Percentiles rank a stretch among this genome's conserved stretches.
Conservation (phyloP, 2,329 filamentous ascomycete genomes). For the Talaromyces amestolkiae region DNA sequence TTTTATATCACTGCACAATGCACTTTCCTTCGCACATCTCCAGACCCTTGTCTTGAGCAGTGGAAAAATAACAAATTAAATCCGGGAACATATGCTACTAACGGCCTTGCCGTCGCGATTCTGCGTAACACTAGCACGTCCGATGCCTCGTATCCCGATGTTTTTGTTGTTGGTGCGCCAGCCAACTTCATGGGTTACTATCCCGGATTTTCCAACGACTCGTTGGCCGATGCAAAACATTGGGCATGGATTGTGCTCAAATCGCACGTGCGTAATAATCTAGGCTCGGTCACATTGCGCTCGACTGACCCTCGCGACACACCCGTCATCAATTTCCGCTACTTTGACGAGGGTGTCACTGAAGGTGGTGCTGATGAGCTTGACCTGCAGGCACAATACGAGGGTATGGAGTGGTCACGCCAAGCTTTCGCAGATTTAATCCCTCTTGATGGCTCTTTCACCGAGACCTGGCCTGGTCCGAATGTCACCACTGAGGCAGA, state of each 20-base stretch:
- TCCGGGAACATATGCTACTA: slow-evolving; percentile 48
- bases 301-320: slow-evolving; percentile 62
- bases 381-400: slow-evolving; percentile 53
- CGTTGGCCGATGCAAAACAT: slow-evolving; percentile 39
- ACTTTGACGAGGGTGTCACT: slow-evolving; percentile 46
- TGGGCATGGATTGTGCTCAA: slow-evolving; percentile 56
- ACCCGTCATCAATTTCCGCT: slow-evolving; percentile 63
- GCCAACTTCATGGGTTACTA: slow-evolving; percentile 56
- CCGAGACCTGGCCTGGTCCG: slow-evolving; percentile 43
- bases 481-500: slow-evolving; percentile 43
- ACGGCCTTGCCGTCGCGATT: slow-evolving; percentile 55
- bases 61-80: slow-evolving; percentile 43
- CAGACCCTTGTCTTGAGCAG: slow-evolving; percentile 45
- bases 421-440: slow-evolving; percentile 43
- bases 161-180: slow-evolving; percentile 56
- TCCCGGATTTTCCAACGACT: slow-evolving; percentile 44
- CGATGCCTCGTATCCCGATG: slow-evolving; percentile 49
- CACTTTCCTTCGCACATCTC: slow-evolving; percentile 27
- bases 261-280: slow-evolving; percentile 60
- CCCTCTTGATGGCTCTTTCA: slow-evolving; percentile 46
- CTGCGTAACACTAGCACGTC: slow-evolving; percentile 34
- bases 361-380: slow-evolving; percentile 45
- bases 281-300: slow-evolving; percentile 61
- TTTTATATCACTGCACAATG: slow-evolving; percentile 33
- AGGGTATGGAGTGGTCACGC: slow-evolving; percentile 55